Evolutionary conservation across 2,329 filamentous ascomycete species (phyloP), one percentile per base, ranked within the genome.

Genomic region (Nothophoma quercina): DNA sequence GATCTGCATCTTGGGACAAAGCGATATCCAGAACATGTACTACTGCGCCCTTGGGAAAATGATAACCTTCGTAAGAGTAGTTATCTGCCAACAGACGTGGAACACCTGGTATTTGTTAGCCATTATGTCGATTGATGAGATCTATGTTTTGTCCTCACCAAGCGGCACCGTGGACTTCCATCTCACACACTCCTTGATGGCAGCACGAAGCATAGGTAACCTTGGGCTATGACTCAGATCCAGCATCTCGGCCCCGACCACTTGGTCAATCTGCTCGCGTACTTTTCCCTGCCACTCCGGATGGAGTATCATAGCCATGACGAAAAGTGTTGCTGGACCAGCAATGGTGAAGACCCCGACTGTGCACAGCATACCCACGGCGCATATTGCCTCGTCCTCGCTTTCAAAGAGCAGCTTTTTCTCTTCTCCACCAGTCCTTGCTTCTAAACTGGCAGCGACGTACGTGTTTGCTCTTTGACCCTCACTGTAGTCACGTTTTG

Each of bases 71-170:
- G 55, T 71, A 79, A 16, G 73, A 61, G 44, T 79, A 77, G 50
- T 79, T 74, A n/a, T 68, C 68, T 45, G 78, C 74, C 43, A 77
- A 74, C n/a, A 45, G 75, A 55, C 77, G 76, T 6, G 77, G 76
- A 8, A 79, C 76, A 21, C 77, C 77, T 73, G 21, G 4, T 4
- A 10, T 15, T 26, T 5, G 8, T 45, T 15, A 26, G n/a, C n/a
- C n/a, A n/a, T n/a, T n/a, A n/a, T n/a, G n/a, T n/a, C n/a, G n/a
- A n/a, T n/a, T n/a, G n/a, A n/a, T n/a, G n/a, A n/a, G n/a, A n/a
- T n/a, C n/a, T n/a, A n/a, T n/a, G n/a, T n/a, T n/a, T n/a, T n/a
- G n/a, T n/a, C n/a, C n/a, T 53, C 42, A 53, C 56, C 43, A 8
- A 49, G 26, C 74, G 77, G 2, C 4, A 79, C 77, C 36, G 76